Evolutionary conservation across 2,329 filamentous ascomycete species (phyloP).

Genomic region (Epichloe gansuensis): DNA sequence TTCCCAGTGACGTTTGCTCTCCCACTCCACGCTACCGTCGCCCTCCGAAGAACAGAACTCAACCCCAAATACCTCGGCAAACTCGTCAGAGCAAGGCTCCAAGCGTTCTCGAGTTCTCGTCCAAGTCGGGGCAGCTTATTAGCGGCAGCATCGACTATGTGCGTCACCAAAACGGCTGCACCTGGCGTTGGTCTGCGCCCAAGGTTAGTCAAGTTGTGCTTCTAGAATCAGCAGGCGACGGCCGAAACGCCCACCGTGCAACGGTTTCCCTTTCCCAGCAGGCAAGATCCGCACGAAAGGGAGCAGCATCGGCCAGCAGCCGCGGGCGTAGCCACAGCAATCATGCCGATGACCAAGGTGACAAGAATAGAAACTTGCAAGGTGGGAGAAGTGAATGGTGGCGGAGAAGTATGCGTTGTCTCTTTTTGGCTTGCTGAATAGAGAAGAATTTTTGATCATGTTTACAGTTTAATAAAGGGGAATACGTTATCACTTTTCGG

Average conservation of each 20-base stretch:
- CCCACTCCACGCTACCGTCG: too few species aligned
- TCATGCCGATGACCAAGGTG: background rate
- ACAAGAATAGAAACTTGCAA: background rate
- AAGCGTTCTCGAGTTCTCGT: background rate
- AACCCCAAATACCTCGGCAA: too few species aligned
- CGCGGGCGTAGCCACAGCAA: background rate
- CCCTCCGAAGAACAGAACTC: too few species aligned
- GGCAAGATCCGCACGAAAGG: background rate
- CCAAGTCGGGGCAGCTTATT: background rate
- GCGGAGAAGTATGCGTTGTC: too few species aligned
- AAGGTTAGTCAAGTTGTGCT: background rate
- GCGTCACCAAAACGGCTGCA: background rate
- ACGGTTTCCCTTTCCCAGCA: too few species aligned
- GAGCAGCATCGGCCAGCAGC: background rate
- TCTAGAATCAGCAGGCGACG: background rate
- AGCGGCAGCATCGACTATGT: background rate
- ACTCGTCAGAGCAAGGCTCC: background rate
- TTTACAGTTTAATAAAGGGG: too few species aligned
- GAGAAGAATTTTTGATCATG: too few species aligned
- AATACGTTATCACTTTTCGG: too few species aligned
- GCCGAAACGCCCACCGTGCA: background rate
- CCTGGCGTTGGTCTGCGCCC: background rate
- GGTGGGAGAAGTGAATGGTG: background rate
- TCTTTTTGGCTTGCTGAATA: too few species aligned
- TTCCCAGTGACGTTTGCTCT: too few species aligned